Conservation (phyloP, 2,329 filamentous ascomycete genomes). For the Sphaerulina vaccinii region DNA sequence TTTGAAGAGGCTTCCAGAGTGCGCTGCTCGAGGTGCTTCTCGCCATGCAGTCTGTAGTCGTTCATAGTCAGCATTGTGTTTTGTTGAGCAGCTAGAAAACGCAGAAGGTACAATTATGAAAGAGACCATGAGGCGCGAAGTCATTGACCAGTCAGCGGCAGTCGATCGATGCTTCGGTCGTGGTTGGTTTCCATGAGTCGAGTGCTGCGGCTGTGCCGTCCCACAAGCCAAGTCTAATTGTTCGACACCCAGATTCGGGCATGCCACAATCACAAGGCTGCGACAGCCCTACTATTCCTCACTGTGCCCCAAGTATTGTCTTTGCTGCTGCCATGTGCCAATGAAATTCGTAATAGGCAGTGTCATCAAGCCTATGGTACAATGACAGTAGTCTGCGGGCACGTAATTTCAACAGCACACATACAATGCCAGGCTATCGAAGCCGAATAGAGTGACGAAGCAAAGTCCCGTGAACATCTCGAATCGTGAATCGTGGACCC, state of each 20-base stretch:
- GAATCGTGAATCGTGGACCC: too few relatives aligned
- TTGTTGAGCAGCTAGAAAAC: neutral
- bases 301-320: neutral
- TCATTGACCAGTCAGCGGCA: constrained; percentile 8
- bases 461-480: too few relatives aligned
- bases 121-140: constrained; percentile 7
- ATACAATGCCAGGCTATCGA: too few relatives aligned
- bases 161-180: constrained; percentile 8
- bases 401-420: neutral
- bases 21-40: constrained; percentile 58
- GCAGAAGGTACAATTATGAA: neutral
- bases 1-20: constrained; percentile 60
- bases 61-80: constrained; percentile 20
- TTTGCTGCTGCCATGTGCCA: neutral
- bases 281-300: neutral
- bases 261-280: constrained; percentile 1
- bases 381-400: neutral
- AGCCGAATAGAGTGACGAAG: too few relatives aligned
- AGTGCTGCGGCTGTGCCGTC: constrained; percentile 21
- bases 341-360: neutral
- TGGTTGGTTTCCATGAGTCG: constrained; percentile 15
- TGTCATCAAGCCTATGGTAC: neutral
- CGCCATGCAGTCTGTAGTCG: constrained; percentile 55
- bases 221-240: constrained; percentile 14
- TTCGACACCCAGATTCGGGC: constrained; percentile 10